Evolutionary conservation across 73 alveolate species (phyloP), one percentile per base, ranked within the genome.

Genomic region (Paramecium sonneborni): DNA sequence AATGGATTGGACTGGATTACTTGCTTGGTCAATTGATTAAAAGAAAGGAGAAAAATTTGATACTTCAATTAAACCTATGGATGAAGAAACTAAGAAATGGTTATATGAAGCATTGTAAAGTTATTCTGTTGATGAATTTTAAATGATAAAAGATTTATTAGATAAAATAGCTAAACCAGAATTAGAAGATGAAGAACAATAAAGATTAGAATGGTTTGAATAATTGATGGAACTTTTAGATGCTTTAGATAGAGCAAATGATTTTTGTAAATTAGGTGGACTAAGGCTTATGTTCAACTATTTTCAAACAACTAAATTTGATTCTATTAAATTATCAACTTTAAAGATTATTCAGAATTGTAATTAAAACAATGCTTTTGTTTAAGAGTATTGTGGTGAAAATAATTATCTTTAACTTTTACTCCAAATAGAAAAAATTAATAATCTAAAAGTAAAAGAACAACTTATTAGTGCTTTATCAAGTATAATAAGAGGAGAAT

Each of bases 41-140:
- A 62, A 32, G 26, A 76, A 87, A 18, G 93, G 93, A 28, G 76
- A 57, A 37, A 86, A 70, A 5, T 37, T 57, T 41, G 69, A 87
- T 74, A 87, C 67, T 20, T 82, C 67, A 2, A 68, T 68, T 30
- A 88, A 88, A 26, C 89, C 90, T 1, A 88, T 88, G 94, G 94
- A 88, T 72, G 94, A 88, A 28, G 94, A 88, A 21, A 88, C 94
- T 14, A 88, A 70, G 46, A 69, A 88, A 38, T 88, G 94, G 94
- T 88, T 88, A 69, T 12, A 30, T 21, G 94, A 88, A 72, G 94
- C 94, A 1, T 35, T 88, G 14, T 84, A 76, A 39, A 82, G 48
- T 30, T 82, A 72, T 14, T 57, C 79, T 43, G 62, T 70, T 6
- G 91, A 88, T 14, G 94, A 88, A 44, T 52, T 39, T 28, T 69